Percentiles rank a stretch among this genome's conserved stretches.
phyloP scores from a whole-genome alignment of 208 protist species.

The Leishmania martiniquensis region DNA sequence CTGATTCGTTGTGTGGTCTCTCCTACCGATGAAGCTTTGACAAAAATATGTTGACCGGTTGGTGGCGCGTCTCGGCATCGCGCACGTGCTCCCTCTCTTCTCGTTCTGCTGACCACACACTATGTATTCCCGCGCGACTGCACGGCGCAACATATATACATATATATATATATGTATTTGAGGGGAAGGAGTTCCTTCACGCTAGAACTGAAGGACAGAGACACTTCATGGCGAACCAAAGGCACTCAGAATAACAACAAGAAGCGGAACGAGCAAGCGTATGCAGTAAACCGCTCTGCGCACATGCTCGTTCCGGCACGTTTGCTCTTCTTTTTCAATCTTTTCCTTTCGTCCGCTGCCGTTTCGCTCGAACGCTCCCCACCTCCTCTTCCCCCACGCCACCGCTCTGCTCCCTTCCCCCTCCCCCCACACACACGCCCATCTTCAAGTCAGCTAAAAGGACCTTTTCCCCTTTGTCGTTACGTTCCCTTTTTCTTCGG shows the following conservation, averaged over 20 bases:
- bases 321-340: no score
- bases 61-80: background rate
- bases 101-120: background rate
- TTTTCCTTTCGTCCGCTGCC: no score
- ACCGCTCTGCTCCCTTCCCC: background rate
- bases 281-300: background rate
- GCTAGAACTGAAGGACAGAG: background rate
- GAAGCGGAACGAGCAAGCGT: background rate
- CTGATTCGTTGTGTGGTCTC: no score
- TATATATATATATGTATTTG: no score
- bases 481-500: background rate
- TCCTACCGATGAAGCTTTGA: no score
- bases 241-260: background rate
- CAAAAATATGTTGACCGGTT: background rate
- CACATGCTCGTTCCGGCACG: background rate
- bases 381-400: background rate
- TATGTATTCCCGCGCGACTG: background rate
- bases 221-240: background rate
- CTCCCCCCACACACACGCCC: no score
- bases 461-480: background rate
- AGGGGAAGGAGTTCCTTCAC: no score
- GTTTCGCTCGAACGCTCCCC: no score
- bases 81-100: background rate
- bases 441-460: background rate
- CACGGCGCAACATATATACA: no score